Evolutionary conservation across 345 rosid species (phyloP).

Genomic region (Lepidium africanum): DNA sequence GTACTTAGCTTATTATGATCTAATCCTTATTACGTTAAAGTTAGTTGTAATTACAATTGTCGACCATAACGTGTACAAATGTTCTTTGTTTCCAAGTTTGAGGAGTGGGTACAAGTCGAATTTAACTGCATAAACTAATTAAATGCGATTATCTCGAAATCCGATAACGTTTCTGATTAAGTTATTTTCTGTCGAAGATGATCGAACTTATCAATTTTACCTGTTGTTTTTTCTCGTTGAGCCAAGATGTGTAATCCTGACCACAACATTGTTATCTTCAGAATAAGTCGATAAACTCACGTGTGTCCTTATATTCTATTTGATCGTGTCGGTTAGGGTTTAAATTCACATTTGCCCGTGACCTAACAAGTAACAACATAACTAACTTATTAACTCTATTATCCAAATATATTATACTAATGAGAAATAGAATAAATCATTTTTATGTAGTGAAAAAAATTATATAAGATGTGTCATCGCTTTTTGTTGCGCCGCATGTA

Average conservation of each 20-base stretch:
- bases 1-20: conserved; percentile 10
- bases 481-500: conserved; percentile 7
- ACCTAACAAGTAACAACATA: not conserved
- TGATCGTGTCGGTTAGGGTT: not conserved
- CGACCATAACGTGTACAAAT: conserved; percentile 22
- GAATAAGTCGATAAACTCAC: not conserved
- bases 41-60: conserved; percentile 4
- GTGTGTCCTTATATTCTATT: not conserved
- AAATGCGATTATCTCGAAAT: not conserved
- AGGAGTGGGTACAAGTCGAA: conserved; percentile 6
- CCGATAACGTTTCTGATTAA: not conserved
- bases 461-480: conserved; percentile 8
- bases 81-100: not conserved
- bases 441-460: not conserved
- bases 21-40: conserved; percentile 7
- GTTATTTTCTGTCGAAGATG: not conserved
- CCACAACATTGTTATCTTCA: not conserved
- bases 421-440: not conserved
- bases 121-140: not conserved
- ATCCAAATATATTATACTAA: not conserved
- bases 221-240: not conserved
- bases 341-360: not conserved
- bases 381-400: not conserved
- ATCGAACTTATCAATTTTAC: not conserved
- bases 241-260: not conserved